phyloP scores from a whole-genome alignment of 2,329 filamentous ascomycete genomes.

The Curvularia eragrostidis region DNA sequence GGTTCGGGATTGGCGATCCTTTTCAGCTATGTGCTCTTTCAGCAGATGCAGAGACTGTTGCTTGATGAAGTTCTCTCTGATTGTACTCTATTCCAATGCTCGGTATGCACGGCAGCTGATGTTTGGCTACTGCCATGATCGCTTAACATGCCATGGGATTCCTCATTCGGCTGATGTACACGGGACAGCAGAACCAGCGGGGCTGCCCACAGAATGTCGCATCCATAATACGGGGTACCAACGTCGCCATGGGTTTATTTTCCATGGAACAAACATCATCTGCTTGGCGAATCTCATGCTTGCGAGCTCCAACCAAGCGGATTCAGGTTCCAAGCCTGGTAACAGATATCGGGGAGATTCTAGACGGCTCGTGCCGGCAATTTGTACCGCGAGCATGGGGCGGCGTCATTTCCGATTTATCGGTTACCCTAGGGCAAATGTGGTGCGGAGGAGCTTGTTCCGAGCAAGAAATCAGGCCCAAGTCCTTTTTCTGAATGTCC shows the following conservation, averaged over 20 bases:
- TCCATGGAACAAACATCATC: too few relatives aligned
- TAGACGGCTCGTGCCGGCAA: neutral
- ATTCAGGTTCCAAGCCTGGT: too few relatives aligned
- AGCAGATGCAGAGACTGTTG: neutral
- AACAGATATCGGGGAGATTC: neutral
- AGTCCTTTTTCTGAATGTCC: neutral
- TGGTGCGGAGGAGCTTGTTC: neutral
- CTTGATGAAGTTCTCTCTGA: neutral
- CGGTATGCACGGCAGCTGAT: neutral
- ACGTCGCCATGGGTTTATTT: neutral
- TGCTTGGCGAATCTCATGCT: neutral
- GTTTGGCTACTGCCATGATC: neutral
- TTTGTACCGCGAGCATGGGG: neutral
- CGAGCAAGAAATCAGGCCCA: neutral
- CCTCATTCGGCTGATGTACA: neutral
- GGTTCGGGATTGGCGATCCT: neutral
- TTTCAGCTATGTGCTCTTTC: neutral
- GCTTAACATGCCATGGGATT: neutral
- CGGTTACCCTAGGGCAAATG: neutral
- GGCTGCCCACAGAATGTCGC: neutral
- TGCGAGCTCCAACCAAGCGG: neutral
- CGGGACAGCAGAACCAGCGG: neutral
- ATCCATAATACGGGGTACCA: neutral
- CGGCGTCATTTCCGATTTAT: neutral
- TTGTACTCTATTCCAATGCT: neutral